These are phyloP conservation scores for Melampsora larici-populina DNA, from an alignment of 1,284 basidiomycete genomes.

Conservation along the genomic window DNA sequence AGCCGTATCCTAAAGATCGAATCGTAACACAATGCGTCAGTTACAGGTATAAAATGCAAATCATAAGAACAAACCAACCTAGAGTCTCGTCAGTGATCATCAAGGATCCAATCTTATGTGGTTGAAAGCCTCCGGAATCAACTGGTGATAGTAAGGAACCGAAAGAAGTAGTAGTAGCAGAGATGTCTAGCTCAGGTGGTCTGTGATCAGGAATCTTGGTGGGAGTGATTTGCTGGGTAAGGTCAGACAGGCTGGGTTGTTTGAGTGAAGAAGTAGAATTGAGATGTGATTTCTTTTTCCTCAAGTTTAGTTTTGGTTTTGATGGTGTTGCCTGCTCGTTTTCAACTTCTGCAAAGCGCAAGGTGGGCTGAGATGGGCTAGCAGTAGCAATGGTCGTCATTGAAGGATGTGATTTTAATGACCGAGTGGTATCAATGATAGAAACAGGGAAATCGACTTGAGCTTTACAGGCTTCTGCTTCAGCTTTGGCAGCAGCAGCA, in stretches of 20 bases:
- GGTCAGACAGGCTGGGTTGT: background rate
- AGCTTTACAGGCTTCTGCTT: conserved; percentile 54
- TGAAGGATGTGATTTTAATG: background rate
- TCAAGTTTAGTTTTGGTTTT: conserved; percentile 12
- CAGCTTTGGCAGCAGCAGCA: conserved; percentile 58
- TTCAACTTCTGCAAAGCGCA: background rate
- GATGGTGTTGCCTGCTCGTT: conserved; percentile 9
- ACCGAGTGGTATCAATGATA: background rate
- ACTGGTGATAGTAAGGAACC: background rate
- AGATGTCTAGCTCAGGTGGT: no score
- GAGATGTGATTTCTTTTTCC: background rate
- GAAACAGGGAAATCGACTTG: background rate
- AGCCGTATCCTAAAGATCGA: conserved; percentile 73
- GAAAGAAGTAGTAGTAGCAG: background rate
- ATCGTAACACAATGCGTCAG: conserved; percentile 9
- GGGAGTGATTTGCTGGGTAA: background rate
- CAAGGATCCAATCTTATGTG: conserved; percentile 45
- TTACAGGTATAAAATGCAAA: background rate
- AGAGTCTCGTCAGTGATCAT: conserved; percentile 49
- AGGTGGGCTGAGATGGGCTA: background rate
- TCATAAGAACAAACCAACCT: conserved; percentile 45
- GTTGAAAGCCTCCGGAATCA: conserved; percentile 13
- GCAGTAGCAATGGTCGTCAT: background rate
- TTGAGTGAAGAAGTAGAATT: background rate
- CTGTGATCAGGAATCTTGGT: no score